phyloP scores from a whole-genome alignment of 345 rosid genomes.

The Lepidium africanum region DNA sequence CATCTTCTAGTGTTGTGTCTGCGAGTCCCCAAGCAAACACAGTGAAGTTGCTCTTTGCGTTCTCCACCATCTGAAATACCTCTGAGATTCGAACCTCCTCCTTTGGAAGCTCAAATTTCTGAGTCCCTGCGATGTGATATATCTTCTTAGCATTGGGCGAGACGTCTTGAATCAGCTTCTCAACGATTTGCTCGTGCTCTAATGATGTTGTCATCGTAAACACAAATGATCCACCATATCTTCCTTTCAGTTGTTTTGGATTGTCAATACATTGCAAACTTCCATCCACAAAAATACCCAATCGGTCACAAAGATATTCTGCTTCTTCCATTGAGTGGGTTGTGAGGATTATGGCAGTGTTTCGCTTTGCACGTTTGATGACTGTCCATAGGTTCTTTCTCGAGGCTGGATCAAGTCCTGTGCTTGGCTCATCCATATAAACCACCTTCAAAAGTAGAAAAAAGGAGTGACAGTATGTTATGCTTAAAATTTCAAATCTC shows the following conservation, averaged over 20 bases:
- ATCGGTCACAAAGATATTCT: constrained; percentile 77
- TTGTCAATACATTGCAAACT: constrained; percentile 87
- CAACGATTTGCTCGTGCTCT: constrained; percentile 58
- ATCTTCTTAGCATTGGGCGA: constrained; percentile 60
- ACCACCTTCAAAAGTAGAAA: constrained; percentile 46
- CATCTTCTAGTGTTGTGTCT: constrained; percentile 90
- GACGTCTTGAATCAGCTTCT: constrained; percentile 43
- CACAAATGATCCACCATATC: constrained; percentile 80
- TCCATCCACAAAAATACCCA: constrained; percentile 80
- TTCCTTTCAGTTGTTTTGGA: constrained; percentile 71
- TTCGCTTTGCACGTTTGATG: constrained; percentile 68
- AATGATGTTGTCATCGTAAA: constrained; percentile 69
- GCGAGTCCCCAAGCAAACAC: constrained; percentile 93
- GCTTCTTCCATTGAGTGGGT: constrained; percentile 99
- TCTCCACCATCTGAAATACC: constrained; percentile 72
- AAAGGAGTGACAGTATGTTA: no score
- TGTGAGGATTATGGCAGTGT: constrained; percentile 74
- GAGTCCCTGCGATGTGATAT: constrained; percentile 81
- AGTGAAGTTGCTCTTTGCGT: constrained; percentile 54
- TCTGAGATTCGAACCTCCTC: constrained; percentile 54
- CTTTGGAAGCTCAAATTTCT: constrained; percentile 88
- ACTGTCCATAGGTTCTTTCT: constrained; percentile 80
- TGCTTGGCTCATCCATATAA: constrained; percentile 97
- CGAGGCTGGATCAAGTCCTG: constrained; percentile 94
- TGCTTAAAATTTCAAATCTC: no score